These are phyloP conservation scores for Candida chilensis DNA, from an alignment of 805 yeast species.

Conservation along the genomic window DNA sequence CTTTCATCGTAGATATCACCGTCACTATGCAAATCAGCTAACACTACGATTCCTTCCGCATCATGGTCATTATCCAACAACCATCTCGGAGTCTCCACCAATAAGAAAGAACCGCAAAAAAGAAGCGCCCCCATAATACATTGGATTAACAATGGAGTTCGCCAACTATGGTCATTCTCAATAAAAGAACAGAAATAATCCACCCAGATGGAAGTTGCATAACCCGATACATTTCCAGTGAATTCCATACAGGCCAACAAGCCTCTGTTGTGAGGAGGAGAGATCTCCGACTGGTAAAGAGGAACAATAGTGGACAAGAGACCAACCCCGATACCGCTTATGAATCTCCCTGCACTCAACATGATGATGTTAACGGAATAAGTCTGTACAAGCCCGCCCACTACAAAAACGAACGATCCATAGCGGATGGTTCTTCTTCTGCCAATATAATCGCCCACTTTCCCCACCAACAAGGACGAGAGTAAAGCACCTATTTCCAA, in stretches of 20 bases:
- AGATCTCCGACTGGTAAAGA: conserved; percentile 79
- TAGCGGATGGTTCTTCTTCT: conserved; percentile 69
- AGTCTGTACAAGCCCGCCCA: conserved; percentile 75
- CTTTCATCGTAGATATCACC: conserved; percentile 64
- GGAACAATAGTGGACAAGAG: conserved; percentile 78
- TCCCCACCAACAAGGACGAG: conserved; percentile 71
- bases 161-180: conserved; percentile 59
- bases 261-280: conserved; percentile 84
- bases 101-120: conserved; percentile 64
- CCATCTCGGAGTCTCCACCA: conserved; percentile 91
- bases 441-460: conserved; percentile 71
- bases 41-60: conserved; percentile 75
- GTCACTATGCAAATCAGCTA: conserved; percentile 73
- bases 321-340: conserved; percentile 86
- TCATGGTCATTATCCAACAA: conserved; percentile 72
- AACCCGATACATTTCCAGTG: conserved; percentile 79
- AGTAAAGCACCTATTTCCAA: conserved; percentile 82
- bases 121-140: conserved; percentile 63
- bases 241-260: conserved; percentile 80
- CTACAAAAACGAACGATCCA: conserved; percentile 69
- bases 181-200: conserved; percentile 69
- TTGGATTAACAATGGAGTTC: conserved; percentile 71
- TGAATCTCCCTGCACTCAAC: conserved; percentile 66
- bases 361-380: conserved; percentile 41
- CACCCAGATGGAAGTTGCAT: conserved; percentile 78